Percentiles rank a stretch among this genome's conserved stretches.
Evolutionary conservation across 2,329 filamentous ascomycete genomes (phyloP).

Genomic region (Pseudogymnoascus sp.): DNA sequence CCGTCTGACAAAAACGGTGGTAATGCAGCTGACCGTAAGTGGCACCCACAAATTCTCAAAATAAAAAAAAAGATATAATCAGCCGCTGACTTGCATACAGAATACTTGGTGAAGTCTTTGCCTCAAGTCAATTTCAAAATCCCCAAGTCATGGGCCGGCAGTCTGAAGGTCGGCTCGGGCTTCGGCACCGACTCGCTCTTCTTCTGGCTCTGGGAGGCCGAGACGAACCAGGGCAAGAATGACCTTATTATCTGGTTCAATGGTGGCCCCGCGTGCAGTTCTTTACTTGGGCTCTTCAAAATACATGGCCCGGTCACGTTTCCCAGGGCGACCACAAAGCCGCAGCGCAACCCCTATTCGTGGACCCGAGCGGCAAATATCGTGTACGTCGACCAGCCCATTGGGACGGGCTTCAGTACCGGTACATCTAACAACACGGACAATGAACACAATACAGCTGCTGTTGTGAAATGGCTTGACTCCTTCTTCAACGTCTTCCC

Average conservation of each 20-base stretch:
- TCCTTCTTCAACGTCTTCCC: constrained; percentile 8
- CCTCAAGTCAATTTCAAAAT: constrained; percentile 7
- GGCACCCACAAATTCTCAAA: neutral
- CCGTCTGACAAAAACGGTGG: neutral
- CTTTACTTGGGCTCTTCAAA: constrained; percentile 8
- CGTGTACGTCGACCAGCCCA: constrained; percentile 26
- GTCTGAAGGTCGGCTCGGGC: neutral
- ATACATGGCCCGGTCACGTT: constrained; percentile 9
- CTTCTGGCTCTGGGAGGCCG: constrained; percentile 12
- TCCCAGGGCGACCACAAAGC: constrained; percentile 8
- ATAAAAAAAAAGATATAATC: neutral
- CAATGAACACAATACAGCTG: neutral
- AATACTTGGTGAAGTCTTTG: constrained; percentile 8
- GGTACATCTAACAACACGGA: constrained; percentile 10
- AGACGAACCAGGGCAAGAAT: neutral
- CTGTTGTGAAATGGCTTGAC: constrained; percentile 4
- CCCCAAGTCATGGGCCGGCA: constrained; percentile 11
- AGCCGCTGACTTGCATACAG: neutral
- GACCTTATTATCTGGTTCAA: constrained; percentile 11
- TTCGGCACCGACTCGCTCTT: constrained; percentile 7
- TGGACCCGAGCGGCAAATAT: constrained; percentile 26
- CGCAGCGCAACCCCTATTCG: constrained; percentile 23
- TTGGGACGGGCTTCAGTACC: constrained; percentile 24
- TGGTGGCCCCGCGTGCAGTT: constrained; percentile 9
- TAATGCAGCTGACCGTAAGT: constrained; percentile 4